Conservation (phyloP, 768 basidiomycete species). For the Pisolithus microcarpus region DNA sequence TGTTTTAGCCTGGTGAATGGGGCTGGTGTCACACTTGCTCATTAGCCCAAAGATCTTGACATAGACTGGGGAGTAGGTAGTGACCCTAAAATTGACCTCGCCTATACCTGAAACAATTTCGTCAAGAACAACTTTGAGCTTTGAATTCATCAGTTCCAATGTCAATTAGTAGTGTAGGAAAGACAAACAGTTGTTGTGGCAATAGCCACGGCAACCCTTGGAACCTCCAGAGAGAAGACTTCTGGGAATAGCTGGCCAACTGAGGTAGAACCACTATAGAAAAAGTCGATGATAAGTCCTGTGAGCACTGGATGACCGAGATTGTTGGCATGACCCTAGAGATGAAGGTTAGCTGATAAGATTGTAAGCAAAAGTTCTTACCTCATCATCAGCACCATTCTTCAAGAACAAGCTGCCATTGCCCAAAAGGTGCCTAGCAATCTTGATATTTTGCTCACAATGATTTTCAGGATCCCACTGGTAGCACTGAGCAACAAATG, state of each 20-base stretch:
- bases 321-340: conserved; percentile 7
- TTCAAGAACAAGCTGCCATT: neutral
- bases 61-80: neutral
- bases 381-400: neutral
- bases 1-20: conserved; percentile 2
- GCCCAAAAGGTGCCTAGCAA: neutral
- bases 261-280: neutral
- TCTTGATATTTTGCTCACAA: neutral
- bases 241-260: conserved; percentile 1
- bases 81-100: conserved; percentile 5
- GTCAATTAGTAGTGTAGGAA: neutral
- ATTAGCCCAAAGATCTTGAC: conserved; percentile 1
- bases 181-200: neutral
- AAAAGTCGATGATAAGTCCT: conserved; percentile 3
- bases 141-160: neutral
- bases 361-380: neutral
- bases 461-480: conserved; percentile 5
- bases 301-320: conserved; percentile 1
- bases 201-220: neutral
- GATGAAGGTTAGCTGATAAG: neutral
- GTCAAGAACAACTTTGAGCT: conserved; percentile 3
- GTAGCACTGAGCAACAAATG: neutral
- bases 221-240: conserved; percentile 5
- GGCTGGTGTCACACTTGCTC: conserved; percentile 2
- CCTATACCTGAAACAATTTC: neutral